Base-by-base conservation (phyloP, 371 early-diverging fungal species). In the Dinochytrium kinnereticum region DNA sequence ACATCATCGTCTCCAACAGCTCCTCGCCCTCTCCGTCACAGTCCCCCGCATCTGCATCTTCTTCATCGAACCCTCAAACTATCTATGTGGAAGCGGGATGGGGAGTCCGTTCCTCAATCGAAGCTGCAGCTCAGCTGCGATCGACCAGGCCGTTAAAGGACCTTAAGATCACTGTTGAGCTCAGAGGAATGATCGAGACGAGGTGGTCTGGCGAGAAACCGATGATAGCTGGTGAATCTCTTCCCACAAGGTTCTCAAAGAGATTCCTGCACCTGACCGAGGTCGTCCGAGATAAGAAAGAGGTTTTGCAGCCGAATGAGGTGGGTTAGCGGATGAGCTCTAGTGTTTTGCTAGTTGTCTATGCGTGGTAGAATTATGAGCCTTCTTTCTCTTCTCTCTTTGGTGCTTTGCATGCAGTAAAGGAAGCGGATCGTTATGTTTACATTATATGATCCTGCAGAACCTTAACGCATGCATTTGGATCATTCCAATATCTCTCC, bases 171-270 rank as follows among this genome's bases (percentile, higher is more conserved):
- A 36, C 38, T 21, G 69, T 61, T 17, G 75, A 74, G 55, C 44
- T 74, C 24, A 31, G 75, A 24, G 75, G 75, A 7, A 59, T 61
- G 40, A 57, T 36, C 24, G 75, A 74, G 49, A 74, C 75, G 2
- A n/a, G 70, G 7, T 75, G 76, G 76, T 51, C 69, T 28, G 55
- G 55, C 37, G 30, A 44, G 33, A 55, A 69, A 33, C 69, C 55
- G 3, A 31, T 33, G 37, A 36, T 34, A 2, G 24, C 55, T 21
- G 51, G 53, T 30, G 55, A 55, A n/a, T n/a, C 21, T 24, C 51
- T 51, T 28, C 57, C 69, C 19, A 33, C 37, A 5, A 50, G 69
- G 21, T 34, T 51, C 31, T 13, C 69, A 24, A 69, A 69, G 37
- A 7, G 69, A 7, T 69, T 69, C 37, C 34, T 69, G 10, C 69